Evolutionary conservation across 176 grass and related monocot genomes (phyloP).

Genomic region (Musa troglodytarum): DNA sequence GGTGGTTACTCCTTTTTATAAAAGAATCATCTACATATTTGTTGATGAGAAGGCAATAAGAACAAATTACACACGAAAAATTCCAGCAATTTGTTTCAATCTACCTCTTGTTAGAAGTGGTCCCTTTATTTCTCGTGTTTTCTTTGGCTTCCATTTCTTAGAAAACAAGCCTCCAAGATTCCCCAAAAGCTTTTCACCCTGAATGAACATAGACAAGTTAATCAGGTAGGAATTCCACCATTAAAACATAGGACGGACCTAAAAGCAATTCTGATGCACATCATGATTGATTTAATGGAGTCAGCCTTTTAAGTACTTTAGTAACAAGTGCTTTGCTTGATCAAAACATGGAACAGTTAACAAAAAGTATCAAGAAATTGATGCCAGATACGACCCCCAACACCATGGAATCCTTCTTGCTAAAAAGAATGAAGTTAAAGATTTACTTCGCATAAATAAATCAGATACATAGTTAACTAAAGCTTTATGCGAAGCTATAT

Average conservation of each 20-base stretch:
- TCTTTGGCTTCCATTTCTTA: slow-evolving; percentile 85
- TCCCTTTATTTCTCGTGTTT: slow-evolving; percentile 69
- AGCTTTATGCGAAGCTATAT: neutral
- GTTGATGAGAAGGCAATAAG: neutral
- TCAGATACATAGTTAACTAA: neutral
- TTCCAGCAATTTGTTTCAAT: neutral
- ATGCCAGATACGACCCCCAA: neutral
- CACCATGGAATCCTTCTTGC: neutral
- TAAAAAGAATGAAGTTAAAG: neutral
- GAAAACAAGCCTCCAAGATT: slow-evolving; percentile 94
- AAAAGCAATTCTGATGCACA: neutral
- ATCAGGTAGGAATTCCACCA: neutral
- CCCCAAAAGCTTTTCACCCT: slow-evolving; percentile 89
- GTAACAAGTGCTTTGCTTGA: too few relatives aligned
- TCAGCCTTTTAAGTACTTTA: too few relatives aligned
- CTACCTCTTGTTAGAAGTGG: slow-evolving; percentile 50
- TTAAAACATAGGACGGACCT: neutral
- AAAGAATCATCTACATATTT: slow-evolving; percentile 48
- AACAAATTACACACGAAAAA: neutral
- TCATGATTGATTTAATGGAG: neutral
- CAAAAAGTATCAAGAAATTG: neutral
- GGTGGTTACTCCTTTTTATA: slow-evolving; percentile 43
- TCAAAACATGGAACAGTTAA: too few relatives aligned
- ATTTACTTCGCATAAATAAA: too few relatives aligned
- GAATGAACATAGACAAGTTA: neutral